A percentile compares a stretch with the other conserved stretches of the same genome.
Conservation (phyloP, 2,329 filamentous ascomycete genomes). For the Fusarium aywerte region DNA sequence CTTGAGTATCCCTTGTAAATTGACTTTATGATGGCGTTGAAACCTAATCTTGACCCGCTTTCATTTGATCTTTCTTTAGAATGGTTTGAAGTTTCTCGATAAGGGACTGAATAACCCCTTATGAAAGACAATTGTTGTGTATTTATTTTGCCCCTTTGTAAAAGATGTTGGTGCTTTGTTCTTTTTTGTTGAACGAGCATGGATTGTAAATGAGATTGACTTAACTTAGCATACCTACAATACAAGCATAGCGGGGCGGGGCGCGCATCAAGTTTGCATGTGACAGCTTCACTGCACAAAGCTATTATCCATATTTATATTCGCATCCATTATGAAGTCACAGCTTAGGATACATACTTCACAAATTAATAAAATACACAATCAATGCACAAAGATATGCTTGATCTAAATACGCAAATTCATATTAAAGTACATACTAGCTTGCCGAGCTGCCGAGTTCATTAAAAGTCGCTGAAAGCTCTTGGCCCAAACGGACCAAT, state of each 20-base stretch:
- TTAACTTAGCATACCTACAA: too few species aligned
- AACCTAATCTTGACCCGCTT: not conserved
- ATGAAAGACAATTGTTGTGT: not conserved
- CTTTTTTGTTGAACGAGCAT: slow-evolving; percentile 15
- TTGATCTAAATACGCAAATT: not conserved
- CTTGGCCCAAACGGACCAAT: slow-evolving; percentile 28
- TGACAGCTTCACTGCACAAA: too few species aligned
- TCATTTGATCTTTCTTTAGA: not conserved
- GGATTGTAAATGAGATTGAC: slow-evolving; percentile 7
- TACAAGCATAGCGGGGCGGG: not conserved
- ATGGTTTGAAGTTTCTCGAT: not conserved
- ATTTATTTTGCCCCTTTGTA: not conserved
- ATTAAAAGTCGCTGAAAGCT: slow-evolving; percentile 9
- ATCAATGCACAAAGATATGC: too few species aligned
- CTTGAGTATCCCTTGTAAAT: not conserved
- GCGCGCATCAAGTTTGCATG: not conserved
- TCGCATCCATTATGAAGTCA: too few species aligned
- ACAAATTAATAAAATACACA: too few species aligned
- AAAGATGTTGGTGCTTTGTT: too few species aligned
- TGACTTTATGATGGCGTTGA: not conserved
- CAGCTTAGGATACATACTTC: too few species aligned
- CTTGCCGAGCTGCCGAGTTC: slow-evolving; percentile 3
- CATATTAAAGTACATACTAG: too few species aligned
- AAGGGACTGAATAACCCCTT: not conserved
- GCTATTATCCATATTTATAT: too few species aligned